A percentile compares a stretch with the other conserved stretches of the same genome.
Conservation (phyloP, 1,284 basidiomycete species). For the Coniophora puteana region DNA sequence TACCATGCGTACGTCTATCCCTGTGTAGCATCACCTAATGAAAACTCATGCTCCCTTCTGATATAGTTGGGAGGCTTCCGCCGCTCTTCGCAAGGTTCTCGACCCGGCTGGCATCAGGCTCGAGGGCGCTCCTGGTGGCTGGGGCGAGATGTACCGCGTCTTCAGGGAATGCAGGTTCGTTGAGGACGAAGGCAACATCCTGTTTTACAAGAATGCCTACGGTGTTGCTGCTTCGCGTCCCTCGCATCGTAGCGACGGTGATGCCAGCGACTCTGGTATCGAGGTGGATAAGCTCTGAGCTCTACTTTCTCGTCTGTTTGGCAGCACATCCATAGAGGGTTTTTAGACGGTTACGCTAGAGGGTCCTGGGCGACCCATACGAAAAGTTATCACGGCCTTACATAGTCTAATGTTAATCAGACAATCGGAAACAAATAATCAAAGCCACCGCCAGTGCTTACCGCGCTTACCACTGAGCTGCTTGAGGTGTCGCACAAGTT, state of each 20-base stretch:
- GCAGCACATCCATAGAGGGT: too few species aligned
- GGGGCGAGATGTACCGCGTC: slow-evolving; percentile 76
- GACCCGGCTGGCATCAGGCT: slow-evolving; percentile 56
- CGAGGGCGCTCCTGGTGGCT: slow-evolving; percentile 67
- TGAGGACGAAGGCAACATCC: slow-evolving; percentile 87
- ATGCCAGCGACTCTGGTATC: slow-evolving; percentile 82
- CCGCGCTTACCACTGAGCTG: too few species aligned
- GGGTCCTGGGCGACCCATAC: too few species aligned
- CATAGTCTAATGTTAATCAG: too few species aligned
- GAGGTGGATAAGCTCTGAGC: slow-evolving; percentile 54
- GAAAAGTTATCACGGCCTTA: too few species aligned
- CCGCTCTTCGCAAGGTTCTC: slow-evolving; percentile 82
- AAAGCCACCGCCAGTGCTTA: too few species aligned
- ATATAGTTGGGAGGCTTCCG: slow-evolving; percentile 84
- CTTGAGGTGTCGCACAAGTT: too few species aligned
- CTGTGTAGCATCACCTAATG: background rate
- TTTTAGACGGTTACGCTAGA: too few species aligned
- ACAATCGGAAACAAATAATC: too few species aligned
- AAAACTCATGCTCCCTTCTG: slow-evolving; percentile 5
- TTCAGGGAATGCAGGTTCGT: slow-evolving; percentile 85
- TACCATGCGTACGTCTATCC: slow-evolving; percentile 62
- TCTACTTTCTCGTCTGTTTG: too few species aligned
- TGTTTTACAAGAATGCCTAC: slow-evolving; percentile 88
- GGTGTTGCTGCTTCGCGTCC: slow-evolving; percentile 76
- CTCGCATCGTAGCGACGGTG: slow-evolving; percentile 54